Evolutionary conservation across 2,329 filamentous ascomycete species (phyloP).

Genomic region (Fusarium pseudograminearum): DNA sequence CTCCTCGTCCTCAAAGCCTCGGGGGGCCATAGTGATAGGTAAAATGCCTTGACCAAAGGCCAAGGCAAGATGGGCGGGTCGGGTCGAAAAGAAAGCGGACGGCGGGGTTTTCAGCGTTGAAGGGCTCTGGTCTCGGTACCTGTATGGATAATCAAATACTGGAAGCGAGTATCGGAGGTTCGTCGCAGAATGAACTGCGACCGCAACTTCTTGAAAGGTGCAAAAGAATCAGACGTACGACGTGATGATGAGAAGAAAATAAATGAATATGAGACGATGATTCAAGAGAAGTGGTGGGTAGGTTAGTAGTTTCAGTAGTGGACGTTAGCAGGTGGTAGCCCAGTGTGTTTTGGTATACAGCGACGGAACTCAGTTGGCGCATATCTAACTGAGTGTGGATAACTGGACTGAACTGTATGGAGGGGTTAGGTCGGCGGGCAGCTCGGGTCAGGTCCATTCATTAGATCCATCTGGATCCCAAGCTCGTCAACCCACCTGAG

Average conservation of each 20-base stretch:
- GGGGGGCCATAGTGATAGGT: conserved; percentile 60
- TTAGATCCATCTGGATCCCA: background rate
- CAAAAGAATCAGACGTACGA: background rate
- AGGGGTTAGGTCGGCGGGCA: conserved; percentile 6
- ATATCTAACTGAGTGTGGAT: background rate
- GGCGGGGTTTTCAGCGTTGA: conserved; percentile 28
- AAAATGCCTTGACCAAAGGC: conserved; percentile 30
- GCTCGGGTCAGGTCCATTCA: background rate
- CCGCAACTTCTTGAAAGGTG: background rate
- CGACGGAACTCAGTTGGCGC: conserved; percentile 1
- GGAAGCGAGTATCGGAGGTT: conserved; percentile 1
- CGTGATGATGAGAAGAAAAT: background rate
- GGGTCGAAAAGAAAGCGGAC: conserved; percentile 22
- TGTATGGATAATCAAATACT: background rate
- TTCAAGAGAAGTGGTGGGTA: conserved; percentile 13
- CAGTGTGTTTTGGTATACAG: background rate
- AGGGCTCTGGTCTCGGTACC: conserved; percentile 10
- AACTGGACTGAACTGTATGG: conserved; percentile 8
- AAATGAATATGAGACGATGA: conserved; percentile 29
- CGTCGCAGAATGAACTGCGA: background rate
- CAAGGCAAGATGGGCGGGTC: conserved; percentile 30
- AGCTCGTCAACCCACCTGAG: background rate
- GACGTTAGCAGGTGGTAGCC: background rate
- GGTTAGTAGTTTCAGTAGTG: conserved; percentile 5
- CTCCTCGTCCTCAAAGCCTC: conserved; percentile 82